Base-by-base conservation (phyloP, 495 filamentous ascomycete species). In the Aspergillus ellipticus region DNA sequence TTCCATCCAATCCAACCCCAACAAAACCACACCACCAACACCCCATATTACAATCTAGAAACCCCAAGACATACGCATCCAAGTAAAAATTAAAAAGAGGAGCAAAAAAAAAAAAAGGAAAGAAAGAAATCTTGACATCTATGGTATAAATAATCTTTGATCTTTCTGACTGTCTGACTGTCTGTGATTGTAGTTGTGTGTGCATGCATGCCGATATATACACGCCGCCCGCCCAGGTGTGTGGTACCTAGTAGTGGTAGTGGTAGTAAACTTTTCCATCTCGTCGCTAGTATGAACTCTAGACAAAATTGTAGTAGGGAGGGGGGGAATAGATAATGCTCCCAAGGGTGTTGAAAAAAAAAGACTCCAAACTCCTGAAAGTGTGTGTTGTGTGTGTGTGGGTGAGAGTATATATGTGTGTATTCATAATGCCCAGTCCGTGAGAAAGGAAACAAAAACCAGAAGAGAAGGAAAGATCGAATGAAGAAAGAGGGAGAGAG, bases 361-460 rank as follows among this genome's bases (percentile, higher is more conserved):
- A 3, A 11, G 39, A 51, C 49, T 51, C 49, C 49, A 35, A 35
- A 51, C 49, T 39, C 49, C 49, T 39, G n/a, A 33, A 11, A 10
- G 42, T 22, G 42, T 3, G 10, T 15, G 7, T 42, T 3, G 10
- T 15, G 7, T 42, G n/a, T 21, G 20, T 3, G 22, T 45, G 22
- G 19, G 21, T 45, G 42, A 21, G 42, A n/a, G 22, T 8, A 45
- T 6, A n/a, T n/a, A n/a, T n/a, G n/a, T n/a, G n/a, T n/a, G n/a
- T n/a, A n/a, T n/a, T n/a, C n/a, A n/a, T n/a, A n/a, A n/a, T 22
- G 42, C n/a, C 3, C 6, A 7, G 13, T 24, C 42, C 19, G 42
- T 7, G 24, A 28, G 24, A 28, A 45, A 31, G 29, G 51, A 49
- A 28, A n/a, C n/a, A n/a, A n/a, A n/a, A n/a, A n/a, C n/a, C n/a